A percentile compares a stretch with the other conserved stretches of the same genome.
These are phyloP conservation scores for Gypsophila paniculata DNA, from an alignment of 179 eudicot species.

Conservation along the genomic window DNA sequence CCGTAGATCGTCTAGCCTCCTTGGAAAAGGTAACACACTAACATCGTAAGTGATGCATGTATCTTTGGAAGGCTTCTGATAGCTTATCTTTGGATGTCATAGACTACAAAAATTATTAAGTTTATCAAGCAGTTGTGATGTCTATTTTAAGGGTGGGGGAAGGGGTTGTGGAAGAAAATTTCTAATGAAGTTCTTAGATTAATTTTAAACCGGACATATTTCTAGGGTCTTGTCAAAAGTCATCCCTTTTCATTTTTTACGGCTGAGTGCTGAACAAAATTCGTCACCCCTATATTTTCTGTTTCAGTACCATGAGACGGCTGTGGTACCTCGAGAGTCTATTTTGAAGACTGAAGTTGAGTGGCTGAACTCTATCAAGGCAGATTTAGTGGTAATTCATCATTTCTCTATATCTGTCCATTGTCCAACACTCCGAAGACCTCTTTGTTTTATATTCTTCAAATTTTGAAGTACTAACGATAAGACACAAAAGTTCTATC, in stretches of 20 bases:
- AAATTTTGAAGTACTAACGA: constrained; percentile 7
- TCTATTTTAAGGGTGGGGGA: not conserved
- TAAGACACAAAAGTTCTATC: not conserved
- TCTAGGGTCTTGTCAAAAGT: constrained; percentile 12
- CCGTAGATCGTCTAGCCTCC: constrained; percentile 97
- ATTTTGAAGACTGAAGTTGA: constrained; percentile 88
- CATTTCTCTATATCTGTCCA: constrained; percentile 10
- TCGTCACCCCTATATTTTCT: constrained; percentile 19
- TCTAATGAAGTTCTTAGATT: constrained; percentile 3
- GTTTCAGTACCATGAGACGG: constrained; percentile 87
- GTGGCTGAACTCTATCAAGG: constrained; percentile 97
- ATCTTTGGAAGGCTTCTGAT: not conserved
- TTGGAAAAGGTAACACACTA: constrained; percentile 70
- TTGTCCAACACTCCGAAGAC: constrained; percentile 6
- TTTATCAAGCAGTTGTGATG: not conserved
- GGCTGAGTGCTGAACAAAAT: constrained; percentile 7
- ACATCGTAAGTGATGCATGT: not conserved
- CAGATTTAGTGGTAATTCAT: constrained; percentile 85
- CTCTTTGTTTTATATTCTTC: not conserved
- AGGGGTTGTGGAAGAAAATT: not conserved
- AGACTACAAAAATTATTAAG: not conserved
- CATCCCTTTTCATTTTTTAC: not conserved
- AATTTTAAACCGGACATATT: not conserved
- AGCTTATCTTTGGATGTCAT: not conserved
- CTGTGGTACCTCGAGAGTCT: constrained; percentile 83